Evolutionary conservation across 225 moss, liverwort and hornwort species (phyloP), one percentile per base, ranked within the genome.

Genomic region (Sphagnum contortum): DNA sequence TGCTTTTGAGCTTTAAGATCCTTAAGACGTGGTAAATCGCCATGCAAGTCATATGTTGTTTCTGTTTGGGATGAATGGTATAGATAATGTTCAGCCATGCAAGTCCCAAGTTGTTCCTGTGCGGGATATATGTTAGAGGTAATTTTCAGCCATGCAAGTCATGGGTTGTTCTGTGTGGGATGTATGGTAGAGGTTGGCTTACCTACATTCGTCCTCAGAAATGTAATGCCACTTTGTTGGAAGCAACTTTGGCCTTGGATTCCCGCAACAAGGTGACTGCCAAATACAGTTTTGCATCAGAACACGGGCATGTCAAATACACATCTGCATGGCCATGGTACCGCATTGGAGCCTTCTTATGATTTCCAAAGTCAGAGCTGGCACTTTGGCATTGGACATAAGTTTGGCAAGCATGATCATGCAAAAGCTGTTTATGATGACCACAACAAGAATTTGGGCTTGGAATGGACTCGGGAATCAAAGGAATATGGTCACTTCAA

Each of bases 151-250:
- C 29, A 29, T 29, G 29, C 29, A 29, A 29, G 29, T 29, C 29
- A 29, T 29, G 29, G 29, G 29, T 29, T 29, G 29, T 29, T 29
- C 29, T 29, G 29, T 29, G 29, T 29, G 0, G 29, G 29, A 29
- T 29, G 29, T 29, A 29, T 29, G 29, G 29, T 29, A 29, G 29
- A 29, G 29, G 29, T 29, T 29, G 29, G 29, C 29, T 98, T 65
- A 93, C 88, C 12, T 98, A 98, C 50, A 93, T 98, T 66, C 96
- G 92, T 71, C 81, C 90, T 44, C 96, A 98, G 72, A 93, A 89
- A 77, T 79, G 85, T 62, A 98, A 98, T 61, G 87, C 90, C 14
- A 92, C 96, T 4, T 45, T 92, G 59, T 58, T 98, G 58, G 92
- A 98, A 76, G 92, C 80, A 9, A 83, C 76, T 64, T 60, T 93